Evolutionary conservation across 345 rosid species (phyloP), one percentile per base, ranked within the genome.

Genomic region (Capsella bursapastoris): DNA sequence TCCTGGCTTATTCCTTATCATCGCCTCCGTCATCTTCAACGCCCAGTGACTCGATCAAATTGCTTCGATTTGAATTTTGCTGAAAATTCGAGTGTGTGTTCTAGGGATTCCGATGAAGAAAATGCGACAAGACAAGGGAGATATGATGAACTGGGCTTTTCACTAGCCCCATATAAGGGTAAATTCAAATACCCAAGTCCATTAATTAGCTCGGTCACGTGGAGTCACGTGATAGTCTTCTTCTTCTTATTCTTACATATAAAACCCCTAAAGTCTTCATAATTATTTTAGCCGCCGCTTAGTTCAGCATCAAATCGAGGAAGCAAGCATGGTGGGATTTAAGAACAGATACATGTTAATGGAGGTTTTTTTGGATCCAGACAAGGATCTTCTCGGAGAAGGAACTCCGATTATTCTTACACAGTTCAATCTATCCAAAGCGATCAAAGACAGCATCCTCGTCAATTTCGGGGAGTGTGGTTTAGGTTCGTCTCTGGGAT

Each of bases 1-100:
- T 53, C 98, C 98, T n/a, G 98, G 93, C 92, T 91, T 94, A 38
- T 90, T 94, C 87, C 98, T 88, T 47, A 94, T 87, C 90, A 86
- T 27, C 14, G 97, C 89, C 82, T 94, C 99, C 84, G 99, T 95
- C 99, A 95, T 95, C 78, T 81, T 77, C 58, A 27, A 22, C 45
- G 55, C 29, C 65, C 10, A 38, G 40, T 66, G 2, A 1, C 25
- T 51, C 41, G 73, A 13, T 75, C 62, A 50, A 57, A 34, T 40
- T 22, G 50, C 41, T 62, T 57, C 9, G 75, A 63, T 69, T 67
- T 38, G 64, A 22, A 56, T 55, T 70, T 57, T 57, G 61, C 66
- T 16, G 8, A 34, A 18, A 72, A 22, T 6, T 15, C 34, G 12
- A 22, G 16, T 15, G 8, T 11, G 2, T 14, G 50, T 15, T 49